Percentiles rank a stretch among this genome's conserved stretches.
phyloP scores from a whole-genome alignment of 345 rosid genomes.

The Garcia nutans region DNA sequence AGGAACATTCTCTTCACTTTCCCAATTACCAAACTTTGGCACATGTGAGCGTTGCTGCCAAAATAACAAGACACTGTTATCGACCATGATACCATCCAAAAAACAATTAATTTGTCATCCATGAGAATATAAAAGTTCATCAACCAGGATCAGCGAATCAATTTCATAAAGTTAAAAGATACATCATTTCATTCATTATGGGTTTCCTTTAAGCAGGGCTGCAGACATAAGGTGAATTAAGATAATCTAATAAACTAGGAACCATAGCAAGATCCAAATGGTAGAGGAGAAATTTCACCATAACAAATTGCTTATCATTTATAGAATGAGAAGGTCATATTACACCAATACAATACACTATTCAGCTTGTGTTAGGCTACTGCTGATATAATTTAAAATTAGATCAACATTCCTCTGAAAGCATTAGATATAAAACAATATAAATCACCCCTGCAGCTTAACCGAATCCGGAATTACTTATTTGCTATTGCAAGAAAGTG shows the following conservation, averaged over 20 bases:
- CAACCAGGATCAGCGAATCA: neutral
- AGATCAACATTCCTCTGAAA: neutral
- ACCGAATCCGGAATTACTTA: neutral
- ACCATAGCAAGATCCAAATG: neutral
- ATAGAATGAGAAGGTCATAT: neutral
- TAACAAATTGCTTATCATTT: too few species aligned
- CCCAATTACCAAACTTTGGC: constrained; percentile 93
- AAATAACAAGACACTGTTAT: constrained; percentile 23
- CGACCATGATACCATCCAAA: neutral
- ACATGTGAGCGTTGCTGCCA: constrained; percentile 69
- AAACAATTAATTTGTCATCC: constrained; percentile 2
- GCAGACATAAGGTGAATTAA: neutral
- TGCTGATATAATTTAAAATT: neutral
- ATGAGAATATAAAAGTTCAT: neutral
- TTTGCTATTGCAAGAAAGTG: neutral
- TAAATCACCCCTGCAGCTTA: neutral
- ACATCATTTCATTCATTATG: neutral
- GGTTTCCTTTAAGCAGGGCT: too few species aligned
- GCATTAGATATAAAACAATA: neutral
- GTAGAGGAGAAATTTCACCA: too few species aligned
- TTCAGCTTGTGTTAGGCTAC: neutral
- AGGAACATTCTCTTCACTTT: constrained; percentile 69
- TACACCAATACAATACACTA: neutral
- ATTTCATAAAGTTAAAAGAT: neutral
- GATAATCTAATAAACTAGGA: neutral